Base-by-base conservation (phyloP, 2,329 filamentous ascomycete genomes). In the Ceratocystis destructans region DNA sequence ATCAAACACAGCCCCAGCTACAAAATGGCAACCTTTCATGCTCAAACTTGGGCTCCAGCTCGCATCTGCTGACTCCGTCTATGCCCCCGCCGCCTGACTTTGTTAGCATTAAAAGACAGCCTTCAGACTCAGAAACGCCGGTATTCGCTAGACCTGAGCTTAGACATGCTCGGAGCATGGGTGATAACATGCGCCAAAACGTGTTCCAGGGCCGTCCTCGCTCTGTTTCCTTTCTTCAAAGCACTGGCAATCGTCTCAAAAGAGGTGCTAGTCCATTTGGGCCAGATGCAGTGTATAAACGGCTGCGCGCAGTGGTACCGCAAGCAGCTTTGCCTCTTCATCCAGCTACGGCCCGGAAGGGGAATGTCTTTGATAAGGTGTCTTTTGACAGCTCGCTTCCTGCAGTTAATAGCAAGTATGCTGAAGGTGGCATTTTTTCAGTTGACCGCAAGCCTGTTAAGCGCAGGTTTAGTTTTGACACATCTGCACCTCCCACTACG, bases 101-200 rank as follows among this genome's bases (percentile, higher is more conserved):
- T 65, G 22, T 71, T 69, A 10, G 17, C 10, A 64, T 66, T 25
- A 69, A 69, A 48, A 62, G 37, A 25, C 67, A 68, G 37, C 61
- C 59, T 17, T 6, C 57, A 4, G 67, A 64, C 25, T 33, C 50
- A 5, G 62, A 65, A 8, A 63, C 64, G 15, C 63, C 67, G 7
- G 76, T 80, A 3, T 85, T 85, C 70, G 77, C 81, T n/a, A 85
- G 84, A 68, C 83, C 83, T 1, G 82, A 85, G 69, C 72, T 85
- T 45, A 80, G 79, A 68, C 82, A 85, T 73, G 82, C 82, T 1
- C 77, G 82, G 69, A 84, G 82, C 71, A 79, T 77, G 33, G 80
- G 81, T 17, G 77, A 79, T 48, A 73, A 72, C 46, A 72, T 73
- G 63, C 72, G 71, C 25, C 64, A 65, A 12, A 20, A 20, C 22